Evolutionary conservation across 441 rosid genomes (phyloP).

Genomic region (Arabidopsis lyrata): DNA sequence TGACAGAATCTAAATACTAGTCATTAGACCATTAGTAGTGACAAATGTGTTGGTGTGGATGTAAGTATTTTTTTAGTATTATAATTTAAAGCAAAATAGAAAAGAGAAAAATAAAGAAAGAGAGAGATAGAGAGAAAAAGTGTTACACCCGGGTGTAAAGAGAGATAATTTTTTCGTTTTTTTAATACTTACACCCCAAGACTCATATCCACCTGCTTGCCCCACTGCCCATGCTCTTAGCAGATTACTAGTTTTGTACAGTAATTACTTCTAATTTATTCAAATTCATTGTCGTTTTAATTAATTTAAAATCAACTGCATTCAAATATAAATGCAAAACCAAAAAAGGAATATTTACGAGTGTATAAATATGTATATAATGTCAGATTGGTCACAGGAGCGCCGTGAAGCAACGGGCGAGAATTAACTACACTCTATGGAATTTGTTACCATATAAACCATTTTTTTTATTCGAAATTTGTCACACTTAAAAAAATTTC

Average conservation of each 20-base stretch:
- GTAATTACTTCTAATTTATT: not conserved
- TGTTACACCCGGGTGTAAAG: too few relatives aligned
- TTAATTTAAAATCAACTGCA: not conserved
- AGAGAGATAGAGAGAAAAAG: too few relatives aligned
- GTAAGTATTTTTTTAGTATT: too few relatives aligned
- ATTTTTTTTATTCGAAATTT: not conserved
- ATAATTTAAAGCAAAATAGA: too few relatives aligned
- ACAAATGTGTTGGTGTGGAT: too few relatives aligned
- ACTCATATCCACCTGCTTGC: too few relatives aligned
- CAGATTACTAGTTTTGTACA: not conserved
- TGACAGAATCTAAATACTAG: not conserved
- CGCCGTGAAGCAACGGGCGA: conserved; percentile 47
- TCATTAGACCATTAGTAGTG: too few relatives aligned
- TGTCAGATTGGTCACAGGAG: conserved; percentile 41
- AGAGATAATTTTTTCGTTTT: too few relatives aligned
- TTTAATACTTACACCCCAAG: too few relatives aligned
- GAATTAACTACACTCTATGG: conserved; percentile 42
- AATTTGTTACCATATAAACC: conserved; percentile 25
- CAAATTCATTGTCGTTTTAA: not conserved
- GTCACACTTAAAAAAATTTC: not conserved
- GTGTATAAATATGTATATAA: conserved; percentile 1
- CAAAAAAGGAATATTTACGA: conserved; percentile 10
- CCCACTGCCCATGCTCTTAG: too few relatives aligned
- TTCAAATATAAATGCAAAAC: not conserved
- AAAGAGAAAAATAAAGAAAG: too few relatives aligned